Percentiles rank a stretch among this genome's conserved stretches.
Evolutionary conservation across 768 basidiomycete species (phyloP).

Genomic region (Neoboletus magnificus): DNA sequence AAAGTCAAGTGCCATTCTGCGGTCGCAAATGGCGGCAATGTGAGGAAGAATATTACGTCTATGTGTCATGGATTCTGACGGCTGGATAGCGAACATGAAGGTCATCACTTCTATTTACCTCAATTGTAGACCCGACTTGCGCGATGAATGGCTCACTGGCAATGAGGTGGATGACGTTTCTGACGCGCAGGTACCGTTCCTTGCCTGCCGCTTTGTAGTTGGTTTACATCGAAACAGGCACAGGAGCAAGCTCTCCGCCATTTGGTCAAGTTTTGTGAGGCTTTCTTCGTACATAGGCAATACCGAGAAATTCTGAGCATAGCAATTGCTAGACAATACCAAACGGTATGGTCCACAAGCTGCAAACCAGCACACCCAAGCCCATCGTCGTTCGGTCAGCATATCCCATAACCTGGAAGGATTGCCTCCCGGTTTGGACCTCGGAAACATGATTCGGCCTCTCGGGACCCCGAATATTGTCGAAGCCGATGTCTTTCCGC

Average conservation of each 20-base stretch:
- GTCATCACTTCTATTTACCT: conserved; percentile 98
- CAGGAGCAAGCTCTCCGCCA: conserved; percentile 94
- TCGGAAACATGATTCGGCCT: conserved; percentile 71
- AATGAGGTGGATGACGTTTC: conserved; percentile 87
- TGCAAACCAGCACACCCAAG: conserved; percentile 47
- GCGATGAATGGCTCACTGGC: conserved; percentile 97
- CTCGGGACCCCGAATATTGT: conserved; percentile 71
- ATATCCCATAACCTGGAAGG: conserved; percentile 81
- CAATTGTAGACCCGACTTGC: conserved; percentile 92
- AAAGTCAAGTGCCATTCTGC: conserved; percentile 98
- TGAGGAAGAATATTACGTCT: conserved; percentile 36
- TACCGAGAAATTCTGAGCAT: conserved; percentile 7
- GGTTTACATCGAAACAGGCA: conserved; percentile 49
- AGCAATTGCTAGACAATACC: conserved; percentile 65
- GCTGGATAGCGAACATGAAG: conserved; percentile 89
- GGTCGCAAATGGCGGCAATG: conserved; percentile 98
- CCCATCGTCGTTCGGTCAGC: conserved; percentile 79
- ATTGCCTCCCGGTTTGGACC: conserved; percentile 67
- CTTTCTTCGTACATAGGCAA: neutral
- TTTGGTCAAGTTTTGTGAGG: conserved; percentile 90
- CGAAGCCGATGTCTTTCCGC: conserved; percentile 94
- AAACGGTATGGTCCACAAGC: conserved; percentile 76
- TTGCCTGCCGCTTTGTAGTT: conserved; percentile 1
- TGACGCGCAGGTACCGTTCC: conserved; percentile 74
- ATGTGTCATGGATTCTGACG: conserved; percentile 9